phyloP scores from a whole-genome alignment of 148 eudicot species.

The Dianthus caryophyllus region DNA sequence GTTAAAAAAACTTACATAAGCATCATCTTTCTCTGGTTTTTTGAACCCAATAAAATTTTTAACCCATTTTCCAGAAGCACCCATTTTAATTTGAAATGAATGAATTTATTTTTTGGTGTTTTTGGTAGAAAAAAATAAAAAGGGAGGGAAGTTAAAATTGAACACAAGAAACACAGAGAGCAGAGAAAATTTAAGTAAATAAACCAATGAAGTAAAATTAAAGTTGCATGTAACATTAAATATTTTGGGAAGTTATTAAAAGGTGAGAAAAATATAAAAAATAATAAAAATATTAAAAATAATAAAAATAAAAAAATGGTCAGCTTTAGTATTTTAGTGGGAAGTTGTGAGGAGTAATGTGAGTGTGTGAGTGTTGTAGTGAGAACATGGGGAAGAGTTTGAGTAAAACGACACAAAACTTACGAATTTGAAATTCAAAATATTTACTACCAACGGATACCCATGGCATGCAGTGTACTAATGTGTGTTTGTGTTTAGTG shows the following conservation, averaged over 20 bases:
- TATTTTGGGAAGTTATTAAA: not conserved
- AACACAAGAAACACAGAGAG: slow-evolving; percentile 5
- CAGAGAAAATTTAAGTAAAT: slow-evolving; percentile 12
- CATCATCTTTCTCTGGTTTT: slow-evolving; percentile 38
- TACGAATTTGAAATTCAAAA: slow-evolving; percentile 32
- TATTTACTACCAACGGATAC: slow-evolving; percentile 17
- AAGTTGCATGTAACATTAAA: slow-evolving; percentile 2
- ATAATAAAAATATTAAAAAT: too few species aligned
- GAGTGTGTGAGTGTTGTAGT: too few species aligned
- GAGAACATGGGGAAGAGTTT: too few species aligned
- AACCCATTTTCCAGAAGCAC: slow-evolving; percentile 67
- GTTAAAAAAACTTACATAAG: slow-evolving; percentile 30
- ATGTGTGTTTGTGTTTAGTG: too few species aligned
- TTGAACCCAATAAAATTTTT: slow-evolving; percentile 45
- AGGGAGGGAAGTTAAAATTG: too few species aligned
- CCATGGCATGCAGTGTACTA: not conserved
- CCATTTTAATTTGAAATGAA: slow-evolving; percentile 27
- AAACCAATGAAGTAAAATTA: not conserved
- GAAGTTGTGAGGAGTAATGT: slow-evolving; percentile 17
- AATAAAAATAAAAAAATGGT: not conserved
- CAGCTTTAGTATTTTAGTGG: slow-evolving; percentile 16
- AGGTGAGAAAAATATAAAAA: too few species aligned
- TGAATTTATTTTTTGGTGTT: too few species aligned
- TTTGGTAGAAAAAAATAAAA: too few species aligned
- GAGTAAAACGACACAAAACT: not conserved